These are phyloP conservation scores for Drechslerella stenobrocha DNA, from an alignment of 2,329 filamentous ascomycete species.

Conservation along the genomic window DNA sequence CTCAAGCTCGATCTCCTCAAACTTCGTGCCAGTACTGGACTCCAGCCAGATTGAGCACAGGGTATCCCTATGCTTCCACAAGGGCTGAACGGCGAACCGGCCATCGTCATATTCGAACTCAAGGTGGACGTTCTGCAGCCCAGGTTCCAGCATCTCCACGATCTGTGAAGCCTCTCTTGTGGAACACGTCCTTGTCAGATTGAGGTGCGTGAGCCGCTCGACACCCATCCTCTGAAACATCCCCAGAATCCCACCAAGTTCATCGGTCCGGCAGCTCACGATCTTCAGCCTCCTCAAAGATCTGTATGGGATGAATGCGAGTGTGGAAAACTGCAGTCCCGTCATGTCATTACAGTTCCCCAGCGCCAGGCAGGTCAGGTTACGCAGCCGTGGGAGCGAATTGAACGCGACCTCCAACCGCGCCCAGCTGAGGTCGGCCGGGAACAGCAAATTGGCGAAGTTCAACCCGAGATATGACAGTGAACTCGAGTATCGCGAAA, in stretches of 20 bases:
- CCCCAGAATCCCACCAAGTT: neutral
- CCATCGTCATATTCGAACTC: slow-evolving; percentile 22
- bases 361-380: slow-evolving; percentile 2
- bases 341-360: slow-evolving; percentile 14
- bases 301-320: slow-evolving; percentile 7
- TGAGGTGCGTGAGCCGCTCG: slow-evolving; percentile 1
- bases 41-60: slow-evolving; percentile 19
- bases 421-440: neutral
- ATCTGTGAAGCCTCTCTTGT: slow-evolving; percentile 5
- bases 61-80: slow-evolving; percentile 4
- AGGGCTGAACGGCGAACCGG: neutral
- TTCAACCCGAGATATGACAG: slow-evolving; percentile 13
- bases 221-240: slow-evolving; percentile 2
- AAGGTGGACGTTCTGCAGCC: slow-evolving; percentile 12
- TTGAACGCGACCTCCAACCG: neutral
- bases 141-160: neutral
- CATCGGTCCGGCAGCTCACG: slow-evolving; percentile 2
- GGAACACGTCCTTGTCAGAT: slow-evolving; percentile 14
- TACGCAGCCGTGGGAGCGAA: neutral
- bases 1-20: slow-evolving; percentile 2
- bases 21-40: slow-evolving; percentile 10
- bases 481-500: slow-evolving; percentile 2
- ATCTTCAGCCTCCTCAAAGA: slow-evolving; percentile 13
- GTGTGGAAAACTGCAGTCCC: slow-evolving; percentile 8
- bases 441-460: neutral